Evolutionary conservation across 2,329 filamentous ascomycete species (phyloP), one percentile per base, ranked within the genome.

Genomic region (Davidsoniella neocaledoniae): DNA sequence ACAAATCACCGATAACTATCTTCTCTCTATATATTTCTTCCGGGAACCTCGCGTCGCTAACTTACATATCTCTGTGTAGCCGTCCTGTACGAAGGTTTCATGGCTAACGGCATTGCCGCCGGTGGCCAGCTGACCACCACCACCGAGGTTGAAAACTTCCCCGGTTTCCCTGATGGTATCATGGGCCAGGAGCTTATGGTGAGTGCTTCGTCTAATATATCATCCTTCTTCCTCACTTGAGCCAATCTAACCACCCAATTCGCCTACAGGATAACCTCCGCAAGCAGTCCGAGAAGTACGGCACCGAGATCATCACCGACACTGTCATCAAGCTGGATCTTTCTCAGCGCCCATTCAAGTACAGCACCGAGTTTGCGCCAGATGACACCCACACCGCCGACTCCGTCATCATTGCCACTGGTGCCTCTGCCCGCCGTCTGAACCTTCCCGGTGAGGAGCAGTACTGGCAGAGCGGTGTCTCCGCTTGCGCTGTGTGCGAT

Each of bases 91-190:
- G 91, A 98, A 70, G 91, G 91, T 58, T 94, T 98, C 76, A 80
- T 98, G 65, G 91, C 91, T 59, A 91, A 95, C 62, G 91, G 90
- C 61, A 94, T 93, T 60, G 91, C 91, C 5, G 86, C 91, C 42
- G 91, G 91, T 58, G 91, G 91, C 52, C 91, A 98, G 73, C 75
- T 98, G 58, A 98, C 93, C 50, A 98, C 93, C 23, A 98, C 91
- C 50, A 96, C 94, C 60, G 93, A 98, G 58, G 80, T 98, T 53
- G 91, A 98, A 73, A 98, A 98, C 76, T 98, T 83, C 68, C 91
- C 91, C 23, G 91, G 91, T 44, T 98, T 96, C 70, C 83, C 85
- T 60, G 77, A 85, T 59, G 84, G 82, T 55, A 87, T 98, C 64
- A 83, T 86, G 67, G 91, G 91, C 57, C 68, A 76, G 51, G 82